Evolutionary conservation across 2,329 filamentous ascomycete genomes (phyloP).

Genomic region (Orbilia oligospora): DNA sequence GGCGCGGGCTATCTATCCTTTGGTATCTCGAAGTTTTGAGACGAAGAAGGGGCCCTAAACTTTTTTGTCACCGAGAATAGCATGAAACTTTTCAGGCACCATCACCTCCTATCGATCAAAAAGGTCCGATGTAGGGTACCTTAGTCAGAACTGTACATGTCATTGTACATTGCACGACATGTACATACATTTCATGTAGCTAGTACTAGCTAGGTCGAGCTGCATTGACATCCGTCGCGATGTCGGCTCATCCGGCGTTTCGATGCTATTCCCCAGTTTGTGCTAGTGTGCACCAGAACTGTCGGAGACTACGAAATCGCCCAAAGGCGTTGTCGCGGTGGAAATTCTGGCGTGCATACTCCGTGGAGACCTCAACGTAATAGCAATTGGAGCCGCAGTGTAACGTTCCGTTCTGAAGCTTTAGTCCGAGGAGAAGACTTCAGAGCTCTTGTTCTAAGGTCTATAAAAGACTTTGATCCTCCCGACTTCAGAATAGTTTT

Average conservation of each 20-base stretch:
- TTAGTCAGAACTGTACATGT: background rate
- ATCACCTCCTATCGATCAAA: slow-evolving; percentile 1
- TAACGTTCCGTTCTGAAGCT: background rate
- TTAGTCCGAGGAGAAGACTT: background rate
- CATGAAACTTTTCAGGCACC: slow-evolving; percentile 46
- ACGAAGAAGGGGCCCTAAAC: slow-evolving; percentile 23
- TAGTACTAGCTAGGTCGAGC: background rate
- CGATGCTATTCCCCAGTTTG: slow-evolving; percentile 29
- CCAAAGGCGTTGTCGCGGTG: slow-evolving; percentile 10
- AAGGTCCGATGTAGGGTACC: background rate
- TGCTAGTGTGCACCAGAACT: slow-evolving; percentile 47
- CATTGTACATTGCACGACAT: slow-evolving; percentile 3
- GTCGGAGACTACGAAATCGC: slow-evolving; percentile 38
- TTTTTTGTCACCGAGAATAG: slow-evolving; percentile 41
- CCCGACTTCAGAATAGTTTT: slow-evolving; percentile 1
- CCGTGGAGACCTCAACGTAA: background rate
- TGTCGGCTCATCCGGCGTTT: slow-evolving; percentile 20
- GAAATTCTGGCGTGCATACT: slow-evolving; percentile 25
- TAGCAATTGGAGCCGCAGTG: slow-evolving; percentile 23
- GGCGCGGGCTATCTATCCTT: slow-evolving; percentile 32
- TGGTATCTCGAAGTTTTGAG: slow-evolving; percentile 36
- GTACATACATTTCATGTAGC: background rate
- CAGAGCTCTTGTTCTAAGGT: slow-evolving; percentile 12
- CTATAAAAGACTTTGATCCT: slow-evolving; percentile 18
- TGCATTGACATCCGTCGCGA: background rate